Conservation (phyloP, 78 protist genomes). For the Monosiga brevicollis region DNA sequence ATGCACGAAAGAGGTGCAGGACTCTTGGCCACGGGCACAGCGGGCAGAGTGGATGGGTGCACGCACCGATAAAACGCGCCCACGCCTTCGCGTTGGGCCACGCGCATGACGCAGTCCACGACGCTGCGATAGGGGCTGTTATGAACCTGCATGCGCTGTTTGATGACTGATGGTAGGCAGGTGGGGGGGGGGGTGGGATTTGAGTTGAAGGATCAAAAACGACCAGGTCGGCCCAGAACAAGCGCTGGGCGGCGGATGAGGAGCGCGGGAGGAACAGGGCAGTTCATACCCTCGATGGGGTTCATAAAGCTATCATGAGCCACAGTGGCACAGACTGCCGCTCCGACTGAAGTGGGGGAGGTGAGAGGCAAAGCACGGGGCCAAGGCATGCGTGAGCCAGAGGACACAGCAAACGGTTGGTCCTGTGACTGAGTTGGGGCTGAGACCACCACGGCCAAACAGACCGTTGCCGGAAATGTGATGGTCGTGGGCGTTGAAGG, state of each 20-base stretch:
- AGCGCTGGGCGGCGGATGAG: no score
- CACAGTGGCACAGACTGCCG: conserved; percentile 26
- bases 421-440: no score
- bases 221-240: no score
- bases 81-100: conserved; percentile 19
- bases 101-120: neutral
- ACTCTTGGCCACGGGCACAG: no score
- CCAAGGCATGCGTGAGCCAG: no score
- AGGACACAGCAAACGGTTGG: no score
- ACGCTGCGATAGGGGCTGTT: neutral
- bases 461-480: neutral
- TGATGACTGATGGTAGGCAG: conserved; percentile 24
- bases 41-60: no score
- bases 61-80: conserved; percentile 24
- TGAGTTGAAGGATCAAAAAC: neutral
- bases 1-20: no score
- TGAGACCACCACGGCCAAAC: no score
- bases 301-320: conserved; percentile 46
- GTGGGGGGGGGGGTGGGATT: neutral
- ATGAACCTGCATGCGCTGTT: conserved; percentile 48
- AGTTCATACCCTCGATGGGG: conserved; percentile 46
- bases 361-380: no score
- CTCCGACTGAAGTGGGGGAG: neutral
- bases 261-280: neutral
- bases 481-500: neutral